A percentile compares a stretch with the other conserved stretches of the same genome.
Evolutionary conservation across 805 yeast genomes (phyloP).

Genomic region (Dipodascus geniculatus): DNA sequence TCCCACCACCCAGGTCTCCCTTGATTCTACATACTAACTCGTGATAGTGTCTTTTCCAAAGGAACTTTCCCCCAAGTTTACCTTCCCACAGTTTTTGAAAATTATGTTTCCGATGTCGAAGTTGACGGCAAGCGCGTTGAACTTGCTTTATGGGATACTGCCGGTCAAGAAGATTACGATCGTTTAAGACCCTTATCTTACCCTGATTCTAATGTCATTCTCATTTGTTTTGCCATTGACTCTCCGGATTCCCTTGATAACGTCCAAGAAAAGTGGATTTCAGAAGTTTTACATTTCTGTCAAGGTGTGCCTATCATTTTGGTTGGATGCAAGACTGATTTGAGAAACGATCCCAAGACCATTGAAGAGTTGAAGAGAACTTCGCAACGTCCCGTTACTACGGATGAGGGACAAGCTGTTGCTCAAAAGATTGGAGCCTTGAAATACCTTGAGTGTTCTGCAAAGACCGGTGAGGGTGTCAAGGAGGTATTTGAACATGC

Average conservation of each 20-base stretch:
- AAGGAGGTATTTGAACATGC: conserved; percentile 89
- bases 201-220: conserved; percentile 85
- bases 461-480: conserved; percentile 83
- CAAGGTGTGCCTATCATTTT: conserved; percentile 87
- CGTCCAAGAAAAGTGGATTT: conserved; percentile 92
- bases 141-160: conserved; percentile 93
- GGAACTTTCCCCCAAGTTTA: conserved; percentile 90
- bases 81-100: conserved; percentile 94
- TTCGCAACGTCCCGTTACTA: conserved; percentile 68
- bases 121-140: conserved; percentile 87
- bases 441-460: conserved; percentile 84
- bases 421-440: conserved; percentile 85
- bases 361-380: conserved; percentile 63
- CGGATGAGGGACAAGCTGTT: conserved; percentile 75
- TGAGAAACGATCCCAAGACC: conserved; percentile 71
- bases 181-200: conserved; percentile 77
- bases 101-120: conserved; percentile 94
- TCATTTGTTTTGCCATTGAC: conserved; percentile 85
- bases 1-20: too few relatives aligned
- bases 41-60: conserved; percentile 50
- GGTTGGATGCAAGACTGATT: conserved; percentile 86
- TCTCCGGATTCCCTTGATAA: conserved; percentile 87
- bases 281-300: conserved; percentile 88
- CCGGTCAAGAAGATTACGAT: conserved; percentile 77
- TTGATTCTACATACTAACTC: too few relatives aligned